Evolutionary conservation across 495 filamentous ascomycete genomes (phyloP), one percentile per base, ranked within the genome.

Genomic region (Mycothermus thermophilus): DNA sequence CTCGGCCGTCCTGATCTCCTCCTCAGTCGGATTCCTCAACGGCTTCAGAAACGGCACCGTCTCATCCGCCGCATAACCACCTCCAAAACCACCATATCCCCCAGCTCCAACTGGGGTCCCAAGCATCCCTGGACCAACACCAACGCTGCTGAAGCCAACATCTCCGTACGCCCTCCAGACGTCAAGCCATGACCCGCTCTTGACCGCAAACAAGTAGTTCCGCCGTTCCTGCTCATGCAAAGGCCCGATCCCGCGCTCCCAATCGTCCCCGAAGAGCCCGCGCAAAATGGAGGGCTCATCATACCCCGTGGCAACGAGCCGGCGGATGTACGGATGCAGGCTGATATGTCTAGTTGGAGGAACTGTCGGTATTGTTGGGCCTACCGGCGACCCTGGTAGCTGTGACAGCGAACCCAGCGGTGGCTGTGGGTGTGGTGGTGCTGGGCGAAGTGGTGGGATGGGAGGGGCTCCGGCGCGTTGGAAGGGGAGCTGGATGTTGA

Each of bases 201-300:
- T 97, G 8, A 87, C 85, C 0, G 86, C 84, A 48, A 95, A 95
- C 16, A 97, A 67, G 50, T 88, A 97, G 49, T 97, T 97, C 32
- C 85, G 72, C 26, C 90, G 71, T 54, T 97, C 90, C 47, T 79
- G 76, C 50, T 95, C 84, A 51, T 93, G 83, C 22, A 95, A 52
- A 3, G 78, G 73, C 0, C 83, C 80, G 22, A 96, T 64, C 2
- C 90, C 90, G 7, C 63, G 52, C 11, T 62, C 54, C 83, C 86
- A 97, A 47, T 93, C 80, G 42, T 95, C 83, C 5, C 90, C 90
- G 49, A 97, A 97, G 63, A 93, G 93, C 21, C 86, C 83, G 48
- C 93, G 84, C 39, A 97, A 60, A 4, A 96, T 74, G 1, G 75
- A 78, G 0, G 81, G 80, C 29, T 74, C 72, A 53, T 95, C 90